Evolutionary conservation across 306 rosid species (phyloP), one percentile per base, ranked within the genome.

Genomic region (Vigna reflexopilosa): DNA sequence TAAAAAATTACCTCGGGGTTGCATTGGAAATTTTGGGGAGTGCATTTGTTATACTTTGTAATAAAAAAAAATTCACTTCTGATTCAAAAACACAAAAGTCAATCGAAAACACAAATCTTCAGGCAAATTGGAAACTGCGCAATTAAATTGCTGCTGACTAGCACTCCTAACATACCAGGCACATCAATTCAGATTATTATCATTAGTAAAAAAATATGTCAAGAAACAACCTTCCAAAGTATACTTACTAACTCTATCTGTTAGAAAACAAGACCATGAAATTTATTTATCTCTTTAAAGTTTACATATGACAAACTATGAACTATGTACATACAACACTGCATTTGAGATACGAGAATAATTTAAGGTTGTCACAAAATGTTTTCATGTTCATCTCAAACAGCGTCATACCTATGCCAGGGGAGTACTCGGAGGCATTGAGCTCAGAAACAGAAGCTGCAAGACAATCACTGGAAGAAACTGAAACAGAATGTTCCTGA

Each of bases 401-500:
- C 42, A 49, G 55, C 20, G 75, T 61, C 89, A 54, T 90, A 92
- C 97, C 97, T 79, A 86, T 80, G 64, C 83, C 90, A 78, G 48
- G 82, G 17, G 82, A 74, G 68, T 66, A 32, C 22, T 87, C 88
- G n/a, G 77, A 69, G 76, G 85, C 72, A 63, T 69, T 88, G 78
- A 80, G 49, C 28, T 85, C 89, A 26, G 77, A 69, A 79, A 61
- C 69, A 68, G 91, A 72, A 80, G 87, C 49, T 50, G 80, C 70
- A 62, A 81, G 56, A 58, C 57, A 58, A 78, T 68, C 80, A 42
- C 76, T 83, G 10, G 83, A 38, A 80, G 80, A 77, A 73, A 65
- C 64, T 28, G 80, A 55, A 79, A 75, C 80, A 14, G 69, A 77
- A 81, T 67, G 70, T 74, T 87, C 93, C 77, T 72, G 81, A 66